Base-by-base conservation (phyloP, 2,329 filamentous ascomycete species). In the Epichloe brachyelytri region DNA sequence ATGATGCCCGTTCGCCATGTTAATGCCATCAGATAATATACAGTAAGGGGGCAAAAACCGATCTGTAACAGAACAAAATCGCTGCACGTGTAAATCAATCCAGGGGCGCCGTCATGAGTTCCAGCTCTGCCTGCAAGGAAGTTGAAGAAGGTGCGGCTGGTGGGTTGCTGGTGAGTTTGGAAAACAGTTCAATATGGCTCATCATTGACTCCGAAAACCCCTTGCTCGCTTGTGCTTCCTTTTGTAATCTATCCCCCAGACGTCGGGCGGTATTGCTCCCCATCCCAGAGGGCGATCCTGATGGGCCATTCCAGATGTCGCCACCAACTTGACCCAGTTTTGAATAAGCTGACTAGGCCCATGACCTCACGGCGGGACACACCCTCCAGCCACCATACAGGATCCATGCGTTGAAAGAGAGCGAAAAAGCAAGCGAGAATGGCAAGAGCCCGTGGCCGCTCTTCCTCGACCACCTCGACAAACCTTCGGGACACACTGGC, bases 361-460 rank as follows among this genome's bases (percentile, higher is more conserved):
- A 79, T 76, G 15, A 87, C 78, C 58, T 87, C 79, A 51, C 79
- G 75, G 15, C 76, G 74, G 7, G 82, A 77, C 59, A 85, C 82
- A 39, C 83, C 81, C 19, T 80, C 74, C 30, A 86, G 68, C 83
- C 84, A 88, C 84, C 84, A 88, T 15, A 81, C 69, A 15, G 71
- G 64, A 54, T 83, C 77, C 55, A 84, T 70, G 36, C 74, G 74
- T 59, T 82, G 82, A 45, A 86, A 69, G 38, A 84, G 67, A 30
- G 79, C 81, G 58, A 84, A 84, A 62, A 83, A 85, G 62, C 78
- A 81, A 6, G 80, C 81, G 1, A 85, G 71, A 37, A 84, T 79
- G 34, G 77, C 75, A 30, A 85, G 69, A 2, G 81, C 79, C 12
- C 81, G 77, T 1, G 81, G 81, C 12, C 77, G 73, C 52, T 77